These are phyloP conservation scores for Trichoderma polysporum DNA, from an alignment of 2,329 filamentous ascomycete species.

Conservation along the genomic window DNA sequence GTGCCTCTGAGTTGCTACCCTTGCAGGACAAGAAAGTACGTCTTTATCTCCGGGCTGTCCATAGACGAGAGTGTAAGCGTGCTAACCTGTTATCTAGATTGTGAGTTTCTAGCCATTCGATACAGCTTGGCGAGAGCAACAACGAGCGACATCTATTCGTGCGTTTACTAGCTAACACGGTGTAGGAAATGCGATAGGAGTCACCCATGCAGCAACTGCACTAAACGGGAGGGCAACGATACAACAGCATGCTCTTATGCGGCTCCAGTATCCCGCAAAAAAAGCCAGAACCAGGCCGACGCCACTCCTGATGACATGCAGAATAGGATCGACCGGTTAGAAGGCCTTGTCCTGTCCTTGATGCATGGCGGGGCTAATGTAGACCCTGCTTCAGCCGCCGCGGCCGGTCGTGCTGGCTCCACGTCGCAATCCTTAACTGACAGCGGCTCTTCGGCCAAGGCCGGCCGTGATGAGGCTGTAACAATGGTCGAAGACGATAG, in stretches of 20 bases:
- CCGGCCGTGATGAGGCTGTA: constrained; percentile 58
- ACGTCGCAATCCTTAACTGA: constrained; percentile 41
- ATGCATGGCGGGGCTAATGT: constrained; percentile 78
- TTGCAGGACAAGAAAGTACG: constrained; percentile 85
- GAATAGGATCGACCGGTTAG: constrained; percentile 92
- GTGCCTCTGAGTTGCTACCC: constrained; percentile 89
- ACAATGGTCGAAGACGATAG: constrained; percentile 59
- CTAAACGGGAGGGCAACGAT: constrained; percentile 83
- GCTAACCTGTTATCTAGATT: constrained; percentile 36
- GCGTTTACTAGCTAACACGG: background rate
- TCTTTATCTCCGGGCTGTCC: background rate
- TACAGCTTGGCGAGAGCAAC: background rate
- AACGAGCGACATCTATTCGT: background rate
- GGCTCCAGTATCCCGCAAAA: constrained; percentile 67
- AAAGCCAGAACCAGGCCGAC: constrained; percentile 62
- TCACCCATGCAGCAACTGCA: constrained; percentile 90
- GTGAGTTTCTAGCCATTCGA: constrained; percentile 27
- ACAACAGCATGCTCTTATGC: constrained; percentile 83
- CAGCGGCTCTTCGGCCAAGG: constrained; percentile 46
- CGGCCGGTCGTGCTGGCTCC: constrained; percentile 35
- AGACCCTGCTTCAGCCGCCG: constrained; percentile 42
- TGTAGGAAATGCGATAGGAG: constrained; percentile 86
- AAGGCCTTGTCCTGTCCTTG: constrained; percentile 85
- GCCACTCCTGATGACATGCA: constrained; percentile 91
- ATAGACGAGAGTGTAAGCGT: background rate